Evolutionary conservation across 2,329 filamentous ascomycete genomes (phyloP).

Genomic region (Aspergillus glaucus): DNA sequence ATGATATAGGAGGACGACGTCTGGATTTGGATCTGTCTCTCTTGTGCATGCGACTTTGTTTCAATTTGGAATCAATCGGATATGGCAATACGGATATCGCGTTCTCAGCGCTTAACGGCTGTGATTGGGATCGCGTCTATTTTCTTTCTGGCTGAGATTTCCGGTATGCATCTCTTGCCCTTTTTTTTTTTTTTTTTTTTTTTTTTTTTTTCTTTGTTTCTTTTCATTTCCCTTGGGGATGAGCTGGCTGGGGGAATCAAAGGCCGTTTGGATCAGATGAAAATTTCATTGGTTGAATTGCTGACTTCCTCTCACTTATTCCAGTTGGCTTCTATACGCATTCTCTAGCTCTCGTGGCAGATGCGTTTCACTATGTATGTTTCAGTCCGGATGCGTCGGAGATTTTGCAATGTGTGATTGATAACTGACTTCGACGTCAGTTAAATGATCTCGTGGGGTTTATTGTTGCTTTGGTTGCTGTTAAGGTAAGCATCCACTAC

Average conservation of each 20-base stretch:
- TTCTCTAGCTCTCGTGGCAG: conserved; percentile 66
- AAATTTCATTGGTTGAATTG: no score
- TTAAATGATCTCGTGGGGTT: conserved; percentile 67
- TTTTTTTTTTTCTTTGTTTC: background rate
- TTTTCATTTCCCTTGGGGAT: conserved; percentile 1
- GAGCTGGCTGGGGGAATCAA: background rate
- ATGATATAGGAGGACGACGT: no score
- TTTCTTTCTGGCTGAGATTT: conserved; percentile 29
- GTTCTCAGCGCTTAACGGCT: conserved; percentile 21
- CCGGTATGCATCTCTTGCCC: conserved; percentile 12
- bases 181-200: background rate
- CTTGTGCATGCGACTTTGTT: no score
- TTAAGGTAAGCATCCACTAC: conserved; percentile 45
- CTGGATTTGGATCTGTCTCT: no score
- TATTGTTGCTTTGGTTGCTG: conserved; percentile 58
- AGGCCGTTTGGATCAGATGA: background rate
- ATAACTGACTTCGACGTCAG: conserved; percentile 32
- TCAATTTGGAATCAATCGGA: background rate
- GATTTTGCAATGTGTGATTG: background rate
- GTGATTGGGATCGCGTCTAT: conserved; percentile 26
- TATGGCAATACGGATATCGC: conserved; percentile 23
- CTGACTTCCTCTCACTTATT: conserved; percentile 1
- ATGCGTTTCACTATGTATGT: conserved; percentile 71
- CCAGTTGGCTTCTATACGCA: conserved; percentile 62
- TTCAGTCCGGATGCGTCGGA: background rate